Evolutionary conservation across 148 eudicot genomes (phyloP).

Genomic region (Cornus suecica): DNA sequence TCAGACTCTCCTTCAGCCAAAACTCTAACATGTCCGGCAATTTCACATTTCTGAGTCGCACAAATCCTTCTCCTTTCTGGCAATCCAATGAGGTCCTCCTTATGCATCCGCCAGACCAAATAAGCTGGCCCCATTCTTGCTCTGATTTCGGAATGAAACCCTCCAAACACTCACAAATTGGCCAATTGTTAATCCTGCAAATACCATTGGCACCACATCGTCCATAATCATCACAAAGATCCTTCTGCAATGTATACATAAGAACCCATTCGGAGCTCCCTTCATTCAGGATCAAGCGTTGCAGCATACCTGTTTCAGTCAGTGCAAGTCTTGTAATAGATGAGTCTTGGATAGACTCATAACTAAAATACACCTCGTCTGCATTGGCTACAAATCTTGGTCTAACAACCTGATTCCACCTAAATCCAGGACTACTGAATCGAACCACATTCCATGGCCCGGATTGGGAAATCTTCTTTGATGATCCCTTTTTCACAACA

Average conservation of each 20-base stretch:
- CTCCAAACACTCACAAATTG: conserved; percentile 14
- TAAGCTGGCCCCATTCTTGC: not conserved
- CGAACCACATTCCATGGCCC: conserved; percentile 25
- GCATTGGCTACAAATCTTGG: not conserved
- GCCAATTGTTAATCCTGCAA: not conserved
- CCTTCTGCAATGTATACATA: not conserved
- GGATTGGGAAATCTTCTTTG: not conserved
- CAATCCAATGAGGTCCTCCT: conserved; percentile 15
- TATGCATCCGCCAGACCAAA: conserved; percentile 20
- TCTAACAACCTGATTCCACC: not conserved
- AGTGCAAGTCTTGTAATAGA: not conserved
- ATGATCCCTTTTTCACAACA: conserved; percentile 8
- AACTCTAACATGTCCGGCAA: conserved; percentile 12
- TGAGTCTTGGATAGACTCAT: not conserved
- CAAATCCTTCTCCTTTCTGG: conserved; percentile 11
- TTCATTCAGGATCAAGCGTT: conserved; percentile 3
- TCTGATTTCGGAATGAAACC: conserved; percentile 10
- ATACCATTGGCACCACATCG: conserved; percentile 17
- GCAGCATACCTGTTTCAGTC: not conserved
- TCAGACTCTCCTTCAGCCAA: conserved; percentile 13
- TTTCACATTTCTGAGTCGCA: conserved; percentile 10
- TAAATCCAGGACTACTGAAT: conserved; percentile 1
- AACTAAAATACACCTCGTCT: not conserved
- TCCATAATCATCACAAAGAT: conserved; percentile 12
- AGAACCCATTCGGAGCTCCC: not conserved